Conservation (phyloP, 2,329 filamentous ascomycete species). For the Fusarium cyanostomum region DNA sequence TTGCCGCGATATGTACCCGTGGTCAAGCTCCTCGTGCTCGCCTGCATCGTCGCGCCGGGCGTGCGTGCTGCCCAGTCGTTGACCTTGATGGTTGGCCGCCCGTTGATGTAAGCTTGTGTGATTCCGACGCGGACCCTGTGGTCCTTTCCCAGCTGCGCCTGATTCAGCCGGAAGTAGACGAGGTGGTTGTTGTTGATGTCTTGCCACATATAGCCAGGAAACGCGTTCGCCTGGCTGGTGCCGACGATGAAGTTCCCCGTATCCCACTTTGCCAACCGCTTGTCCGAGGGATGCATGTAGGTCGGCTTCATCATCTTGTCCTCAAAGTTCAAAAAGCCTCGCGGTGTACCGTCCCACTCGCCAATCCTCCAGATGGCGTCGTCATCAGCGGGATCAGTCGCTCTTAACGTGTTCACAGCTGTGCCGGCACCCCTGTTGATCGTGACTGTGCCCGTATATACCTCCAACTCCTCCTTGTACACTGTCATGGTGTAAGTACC, state of each 20-base stretch:
- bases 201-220: slow-evolving; percentile 55
- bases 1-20: slow-evolving; percentile 48
- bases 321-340: slow-evolving; percentile 49
- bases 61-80: slow-evolving; percentile 44
- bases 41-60: slow-evolving; percentile 43
- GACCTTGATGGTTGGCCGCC: slow-evolving; percentile 45
- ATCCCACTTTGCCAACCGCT: slow-evolving; percentile 45
- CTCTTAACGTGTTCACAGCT: slow-evolving; percentile 44
- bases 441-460: slow-evolving; percentile 40
- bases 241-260: slow-evolving; percentile 49
- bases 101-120: slow-evolving; percentile 46
- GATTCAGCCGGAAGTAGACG: slow-evolving; percentile 50
- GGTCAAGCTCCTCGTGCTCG: slow-evolving; percentile 45
- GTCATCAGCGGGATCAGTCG: slow-evolving; percentile 46
- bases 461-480: slow-evolving; percentile 49
- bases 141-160: slow-evolving; percentile 41
- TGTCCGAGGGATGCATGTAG: slow-evolving; percentile 53
- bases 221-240: slow-evolving; percentile 46
- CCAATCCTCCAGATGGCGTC: slow-evolving; percentile 49
- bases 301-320: slow-evolving; percentile 53
- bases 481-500: slow-evolving; percentile 48
- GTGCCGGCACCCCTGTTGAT: slow-evolving; percentile 44
- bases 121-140: slow-evolving; percentile 46
- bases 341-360: slow-evolving; percentile 49
- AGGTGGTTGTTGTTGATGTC: slow-evolving; percentile 54